Evolutionary conservation across 1,284 basidiomycete species (phyloP), one percentile per base, ranked within the genome.

Genomic region (Malassezia obtusa): DNA sequence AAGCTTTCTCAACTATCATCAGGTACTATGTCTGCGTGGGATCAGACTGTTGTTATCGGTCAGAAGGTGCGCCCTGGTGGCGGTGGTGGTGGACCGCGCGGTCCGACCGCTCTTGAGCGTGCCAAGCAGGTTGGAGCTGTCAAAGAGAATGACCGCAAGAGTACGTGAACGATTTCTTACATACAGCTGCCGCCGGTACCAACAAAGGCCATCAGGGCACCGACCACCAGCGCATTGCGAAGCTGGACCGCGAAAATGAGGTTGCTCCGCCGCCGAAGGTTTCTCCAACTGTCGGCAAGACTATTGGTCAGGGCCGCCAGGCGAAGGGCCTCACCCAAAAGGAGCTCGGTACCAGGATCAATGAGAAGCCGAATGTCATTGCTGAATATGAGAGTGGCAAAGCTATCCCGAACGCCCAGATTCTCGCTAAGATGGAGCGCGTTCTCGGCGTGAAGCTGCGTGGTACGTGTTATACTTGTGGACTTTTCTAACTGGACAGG

Each of bases 231-330:
- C 59, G 67, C n/a, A 64, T 73, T 36, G 68, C 68, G 25, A 72
- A 72, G 39, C 53, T 73, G 11, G 68, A 68, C 46, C 59, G 68
- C 9, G 69, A 74, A 67, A 94, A 96, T 77, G 92, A 95, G 69
- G 91, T 95, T 21, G 87, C 90, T 9, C 90, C 94, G 8, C 94
- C 92, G 39, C 74, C 85, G 60, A 94, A 91, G 76, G 79, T 98
- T 62, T 78, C 80, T 2, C 79, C 84, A 28, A 80, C 79, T 33
- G 87, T 91, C 53, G 89, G 89, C 64, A 86, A 86, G 76, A 86
- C 86, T 63, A 91, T 98, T 65, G 83, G 86, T 68, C 80, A 81
- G 22, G 87, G 84, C 24, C 84, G 92, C 49, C 80, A 83, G 78
- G 86, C 83, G 26, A 80, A 84, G 68, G 79, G 83, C 59, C 69